A percentile compares a stretch with the other conserved stretches of the same genome.
Evolutionary conservation across 1,139 yeast genomes (phyloP).

Genomic region (Lodderomyces margitis): DNA sequence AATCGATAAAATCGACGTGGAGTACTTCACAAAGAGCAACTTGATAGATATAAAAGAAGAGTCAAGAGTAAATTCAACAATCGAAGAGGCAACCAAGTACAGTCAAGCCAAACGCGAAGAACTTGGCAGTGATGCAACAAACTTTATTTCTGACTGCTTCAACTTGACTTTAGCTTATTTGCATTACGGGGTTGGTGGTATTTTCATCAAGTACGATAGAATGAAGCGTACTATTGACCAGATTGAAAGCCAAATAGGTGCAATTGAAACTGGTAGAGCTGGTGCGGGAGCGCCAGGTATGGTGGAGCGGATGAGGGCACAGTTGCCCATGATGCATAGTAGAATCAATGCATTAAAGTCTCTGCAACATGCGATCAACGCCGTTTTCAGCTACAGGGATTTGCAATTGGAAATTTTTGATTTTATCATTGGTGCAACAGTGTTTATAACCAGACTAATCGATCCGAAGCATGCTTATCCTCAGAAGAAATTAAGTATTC

Average conservation of each 20-base stretch:
- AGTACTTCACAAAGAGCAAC: conserved; percentile 53
- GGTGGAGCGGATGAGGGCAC: conserved; percentile 30
- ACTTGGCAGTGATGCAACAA: conserved; percentile 32
- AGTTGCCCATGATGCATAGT: conserved; percentile 46
- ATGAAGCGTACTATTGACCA: conserved; percentile 53
- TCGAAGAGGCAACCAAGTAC: conserved; percentile 63
- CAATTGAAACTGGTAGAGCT: conserved; percentile 32
- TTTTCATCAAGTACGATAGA: conserved; percentile 56
- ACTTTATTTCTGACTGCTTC: conserved; percentile 88
- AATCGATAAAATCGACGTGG: conserved; percentile 71
- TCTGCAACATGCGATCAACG: conserved; percentile 52
- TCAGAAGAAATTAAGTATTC: conserved; percentile 50
- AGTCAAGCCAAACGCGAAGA: conserved; percentile 27
- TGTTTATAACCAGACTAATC: conserved; percentile 66
- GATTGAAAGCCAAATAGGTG: conserved; percentile 49
- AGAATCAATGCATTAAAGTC: conserved; percentile 41
- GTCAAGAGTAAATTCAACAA: conserved; percentile 76
- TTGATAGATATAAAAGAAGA: conserved; percentile 72
- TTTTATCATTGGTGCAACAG: conserved; percentile 71
- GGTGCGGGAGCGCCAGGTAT: conserved; percentile 24
- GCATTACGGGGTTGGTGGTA: conserved; percentile 89
- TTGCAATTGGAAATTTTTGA: conserved; percentile 70
- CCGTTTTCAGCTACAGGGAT: conserved; percentile 54
- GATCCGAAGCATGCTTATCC: conserved; percentile 75
- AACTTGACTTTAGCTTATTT: conserved; percentile 74